These are phyloP conservation scores for Tricholoma matsutake DNA, from an alignment of 768 basidiomycete species.

Conservation along the genomic window DNA sequence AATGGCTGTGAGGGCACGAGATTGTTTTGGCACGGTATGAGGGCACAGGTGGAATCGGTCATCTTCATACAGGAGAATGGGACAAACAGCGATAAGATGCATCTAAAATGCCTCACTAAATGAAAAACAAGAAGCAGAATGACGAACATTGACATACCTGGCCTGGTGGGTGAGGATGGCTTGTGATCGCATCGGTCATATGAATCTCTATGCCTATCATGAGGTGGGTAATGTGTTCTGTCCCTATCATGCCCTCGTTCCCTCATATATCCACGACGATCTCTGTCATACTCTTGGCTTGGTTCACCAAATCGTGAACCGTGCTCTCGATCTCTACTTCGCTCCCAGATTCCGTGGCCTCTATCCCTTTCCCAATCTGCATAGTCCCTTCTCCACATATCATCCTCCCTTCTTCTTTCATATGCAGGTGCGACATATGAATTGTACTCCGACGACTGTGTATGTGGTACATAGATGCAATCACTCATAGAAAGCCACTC, in stretches of 20 bases:
- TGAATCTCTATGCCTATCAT: slow-evolving; percentile 21
- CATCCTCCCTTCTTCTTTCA: slow-evolving; percentile 25
- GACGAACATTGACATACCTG: slow-evolving; percentile 10
- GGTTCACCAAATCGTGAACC: too few species aligned
- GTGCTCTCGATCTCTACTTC: slow-evolving; percentile 12
- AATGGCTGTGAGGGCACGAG: slow-evolving; percentile 23
- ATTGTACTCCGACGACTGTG: slow-evolving; percentile 21
- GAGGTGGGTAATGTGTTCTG: slow-evolving; percentile 13
- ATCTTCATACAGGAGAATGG: slow-evolving; percentile 23
- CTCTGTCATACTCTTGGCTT: too few species aligned
- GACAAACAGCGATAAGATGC: slow-evolving; percentile 18
- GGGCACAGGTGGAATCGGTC: slow-evolving; percentile 19
- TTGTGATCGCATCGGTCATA: slow-evolving; percentile 17
- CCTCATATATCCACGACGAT: too few species aligned
- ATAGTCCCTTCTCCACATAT: slow-evolving; percentile 21
- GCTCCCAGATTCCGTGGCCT: slow-evolving; percentile 16
- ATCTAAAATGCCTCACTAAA: neutral
- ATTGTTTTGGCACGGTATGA: slow-evolving; percentile 18
- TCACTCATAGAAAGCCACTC: slow-evolving; percentile 15
- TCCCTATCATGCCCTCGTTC: slow-evolving; percentile 14
- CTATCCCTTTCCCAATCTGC: slow-evolving; percentile 19
- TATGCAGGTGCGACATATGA: slow-evolving; percentile 30
- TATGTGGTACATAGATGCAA: slow-evolving; percentile 11
- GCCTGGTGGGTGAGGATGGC: slow-evolving; percentile 11
- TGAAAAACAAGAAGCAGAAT: slow-evolving; percentile 6